Conservation (phyloP, 176 grass and related monocot species). For the Carex scoparia region DNA sequence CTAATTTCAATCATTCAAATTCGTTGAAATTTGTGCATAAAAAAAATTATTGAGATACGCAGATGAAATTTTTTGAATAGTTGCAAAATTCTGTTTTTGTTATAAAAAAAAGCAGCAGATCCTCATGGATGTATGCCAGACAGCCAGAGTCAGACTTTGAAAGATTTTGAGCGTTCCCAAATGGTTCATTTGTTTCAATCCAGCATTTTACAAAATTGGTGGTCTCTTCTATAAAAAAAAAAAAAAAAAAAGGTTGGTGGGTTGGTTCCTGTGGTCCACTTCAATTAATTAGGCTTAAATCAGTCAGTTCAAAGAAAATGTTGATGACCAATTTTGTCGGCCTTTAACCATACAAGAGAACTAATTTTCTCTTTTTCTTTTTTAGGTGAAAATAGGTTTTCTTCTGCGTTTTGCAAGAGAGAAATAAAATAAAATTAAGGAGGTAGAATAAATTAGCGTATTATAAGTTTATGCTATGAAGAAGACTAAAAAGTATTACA, state of each 20-base stretch:
- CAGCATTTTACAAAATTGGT: no score
- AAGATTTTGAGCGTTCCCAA: not conserved
- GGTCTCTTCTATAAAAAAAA: no score
- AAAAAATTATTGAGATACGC: no score
- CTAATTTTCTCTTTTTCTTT: not conserved
- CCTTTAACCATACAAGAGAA: conserved; percentile 12
- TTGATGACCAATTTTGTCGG: not conserved
- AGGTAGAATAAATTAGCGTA: not conserved
- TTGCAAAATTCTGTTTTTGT: no score
- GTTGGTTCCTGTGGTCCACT: not conserved
- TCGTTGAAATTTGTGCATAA: no score
- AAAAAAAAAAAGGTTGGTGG: not conserved
- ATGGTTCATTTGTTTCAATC: not conserved
- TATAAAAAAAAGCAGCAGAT: no score
- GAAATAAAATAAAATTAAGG: not conserved
- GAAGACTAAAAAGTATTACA: no score
- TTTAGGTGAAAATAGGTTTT: not conserved
- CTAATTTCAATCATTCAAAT: no score
- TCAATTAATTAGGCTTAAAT: not conserved
- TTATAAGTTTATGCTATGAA: no score
- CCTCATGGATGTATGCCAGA: no score
- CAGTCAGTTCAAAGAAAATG: not conserved
- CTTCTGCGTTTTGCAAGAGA: not conserved
- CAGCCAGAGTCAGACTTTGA: not conserved
- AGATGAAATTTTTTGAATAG: no score